These are phyloP conservation scores for Micromonas commoda DNA, from an alignment of 139 green algal species.

Conservation along the genomic window DNA sequence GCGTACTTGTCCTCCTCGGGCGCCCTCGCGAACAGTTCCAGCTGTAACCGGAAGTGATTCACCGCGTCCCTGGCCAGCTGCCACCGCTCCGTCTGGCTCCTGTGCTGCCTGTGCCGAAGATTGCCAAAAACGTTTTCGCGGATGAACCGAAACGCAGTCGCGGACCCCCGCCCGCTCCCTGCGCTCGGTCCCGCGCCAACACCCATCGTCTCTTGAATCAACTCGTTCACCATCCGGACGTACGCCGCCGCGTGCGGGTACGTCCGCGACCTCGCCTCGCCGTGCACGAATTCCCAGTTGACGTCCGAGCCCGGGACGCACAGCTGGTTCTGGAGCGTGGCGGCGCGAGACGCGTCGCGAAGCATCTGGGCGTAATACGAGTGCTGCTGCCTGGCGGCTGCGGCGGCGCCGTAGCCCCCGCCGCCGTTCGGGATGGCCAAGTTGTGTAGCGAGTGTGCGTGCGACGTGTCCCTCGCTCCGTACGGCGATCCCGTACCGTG, in stretches of 20 bases:
- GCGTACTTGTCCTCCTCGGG: not conserved
- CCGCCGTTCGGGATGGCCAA: not conserved
- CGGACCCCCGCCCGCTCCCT: not conserved
- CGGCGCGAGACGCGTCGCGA: no score
- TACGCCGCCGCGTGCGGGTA: not conserved
- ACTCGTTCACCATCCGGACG: not conserved
- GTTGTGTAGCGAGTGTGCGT: no score
- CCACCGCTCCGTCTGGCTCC: constrained; percentile 2
- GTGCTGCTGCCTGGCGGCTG: not conserved
- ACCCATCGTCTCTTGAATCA: not conserved
- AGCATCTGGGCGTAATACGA: not conserved
- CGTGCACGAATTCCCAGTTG: no score
- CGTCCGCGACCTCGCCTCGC: not conserved
- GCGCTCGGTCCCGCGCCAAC: no score
- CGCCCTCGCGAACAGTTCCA: not conserved
- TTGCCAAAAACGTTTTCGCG: not conserved
- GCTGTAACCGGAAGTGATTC: not conserved
- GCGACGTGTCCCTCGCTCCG: no score
- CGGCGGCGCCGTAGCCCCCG: not conserved
- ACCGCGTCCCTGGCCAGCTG: not conserved
- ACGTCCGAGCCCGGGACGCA: no score
- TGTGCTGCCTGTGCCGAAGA: not conserved
- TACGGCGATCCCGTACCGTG: no score
- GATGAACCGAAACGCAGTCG: not conserved
- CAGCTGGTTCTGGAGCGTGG: no score